A percentile compares a stretch with the other conserved stretches of the same genome.
These are phyloP conservation scores for Lachnellula hyalina DNA, from an alignment of 2,329 filamentous ascomycete genomes.

Conservation along the genomic window DNA sequence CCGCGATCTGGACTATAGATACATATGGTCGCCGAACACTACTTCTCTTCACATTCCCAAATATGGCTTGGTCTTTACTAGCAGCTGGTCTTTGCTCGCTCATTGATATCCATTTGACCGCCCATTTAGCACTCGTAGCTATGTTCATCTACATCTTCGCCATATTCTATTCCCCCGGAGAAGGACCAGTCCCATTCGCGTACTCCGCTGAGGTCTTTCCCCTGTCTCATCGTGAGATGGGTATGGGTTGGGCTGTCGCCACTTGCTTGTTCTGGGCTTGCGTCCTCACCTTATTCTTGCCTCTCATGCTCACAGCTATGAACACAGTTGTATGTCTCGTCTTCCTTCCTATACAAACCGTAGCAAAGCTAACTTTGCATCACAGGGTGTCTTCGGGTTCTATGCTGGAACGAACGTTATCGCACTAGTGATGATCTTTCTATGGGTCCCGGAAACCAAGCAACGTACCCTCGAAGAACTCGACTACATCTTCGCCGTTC, in stretches of 20 bases:
- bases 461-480: constrained; percentile 33
- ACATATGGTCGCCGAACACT: constrained; percentile 59
- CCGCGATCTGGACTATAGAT: constrained; percentile 56
- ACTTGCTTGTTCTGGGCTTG: constrained; percentile 56
- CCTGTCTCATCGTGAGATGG: constrained; percentile 57
- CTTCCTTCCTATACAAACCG: constrained; percentile 10
- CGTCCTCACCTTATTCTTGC: constrained; percentile 53
- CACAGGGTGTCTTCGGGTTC: constrained; percentile 43
- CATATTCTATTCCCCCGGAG: constrained; percentile 60
- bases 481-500: constrained; percentile 43
- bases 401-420: constrained; percentile 52
- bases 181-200: constrained; percentile 57
- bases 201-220: constrained; percentile 62
- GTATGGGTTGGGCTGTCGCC: constrained; percentile 59
- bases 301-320: constrained; percentile 24
- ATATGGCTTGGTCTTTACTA: constrained; percentile 63
- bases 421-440: constrained; percentile 51
- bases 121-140: constrained; percentile 49
- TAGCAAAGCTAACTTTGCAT: constrained; percentile 1
- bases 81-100: constrained; percentile 56
- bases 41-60: constrained; percentile 60
- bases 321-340: constrained; percentile 21
- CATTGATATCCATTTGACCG: constrained; percentile 35
- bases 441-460: constrained; percentile 56
- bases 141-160: constrained; percentile 62